Evolutionary conservation across 2,329 filamentous ascomycete species (phyloP), one percentile per base, ranked within the genome.

Genomic region (Lizonia empirigonia): DNA sequence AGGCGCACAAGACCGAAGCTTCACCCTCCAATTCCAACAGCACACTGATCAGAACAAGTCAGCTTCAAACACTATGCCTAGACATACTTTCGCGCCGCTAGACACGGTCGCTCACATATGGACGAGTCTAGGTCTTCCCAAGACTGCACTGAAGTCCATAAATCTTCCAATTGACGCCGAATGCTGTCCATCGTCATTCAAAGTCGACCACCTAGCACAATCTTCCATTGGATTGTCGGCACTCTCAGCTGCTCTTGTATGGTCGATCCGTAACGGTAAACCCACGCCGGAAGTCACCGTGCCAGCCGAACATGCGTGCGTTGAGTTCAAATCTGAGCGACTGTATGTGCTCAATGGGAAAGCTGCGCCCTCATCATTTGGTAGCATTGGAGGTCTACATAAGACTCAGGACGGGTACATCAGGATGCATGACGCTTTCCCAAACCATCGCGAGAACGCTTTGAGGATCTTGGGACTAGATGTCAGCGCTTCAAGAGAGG

Each of bases 321-420:
- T 77, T 3, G 82, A 85, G 53, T 85, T 82, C 67, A 76, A 77
- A 18, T 83, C 80, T 0, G 81, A 84, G 53, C 66, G 76, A 1
- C 64, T 83, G 1, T 81, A 81, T 48, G 67, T 65, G 0, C 62
- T 85, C 3, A 63, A 77, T 19, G 74, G 72, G 3, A 63, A 70
- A n/a, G 62, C 70, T 12, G 53, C 58, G 4, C 59, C 65, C 0
- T 67, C 72, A 0, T 42, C 68, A 0, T 78, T 74, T 69, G 76
- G 75, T 0, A 65, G 73, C 0, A 74, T 85, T 3, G 80, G 81
- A 2, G 82, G 82, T 0, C 59, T 84, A 0, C 77, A 85, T 59
- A 72, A 71, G 44, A 77, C 81, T 0, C 64, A 66, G 0, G 81
- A 84, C 50, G 82, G 81, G 1, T 71, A 80, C 40, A 76, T 85